Percentiles rank a stretch among this genome's conserved stretches.
Conservation (phyloP, 176 grass and related monocot species). For the Musa beccarii region DNA sequence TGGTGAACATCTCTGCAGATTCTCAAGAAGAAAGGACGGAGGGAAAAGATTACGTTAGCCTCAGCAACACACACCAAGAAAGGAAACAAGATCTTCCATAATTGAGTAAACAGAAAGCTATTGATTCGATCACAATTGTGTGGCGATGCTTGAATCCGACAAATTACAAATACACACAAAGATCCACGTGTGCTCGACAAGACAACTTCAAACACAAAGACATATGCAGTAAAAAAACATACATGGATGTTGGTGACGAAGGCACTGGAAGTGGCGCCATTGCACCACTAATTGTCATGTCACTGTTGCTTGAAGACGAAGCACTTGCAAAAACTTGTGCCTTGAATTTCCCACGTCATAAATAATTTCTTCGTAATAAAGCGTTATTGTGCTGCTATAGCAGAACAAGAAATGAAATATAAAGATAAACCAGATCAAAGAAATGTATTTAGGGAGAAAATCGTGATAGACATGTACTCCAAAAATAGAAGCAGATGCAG, state of each 20-base stretch:
- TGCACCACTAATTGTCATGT: neutral
- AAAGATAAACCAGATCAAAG: neutral
- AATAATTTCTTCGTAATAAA: too few relatives aligned
- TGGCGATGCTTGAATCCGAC: too few relatives aligned
- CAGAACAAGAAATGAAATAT: neutral
- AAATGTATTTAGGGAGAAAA: neutral
- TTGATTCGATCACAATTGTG: neutral
- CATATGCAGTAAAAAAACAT: constrained; percentile 1
- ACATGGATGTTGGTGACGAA: constrained; percentile 6
- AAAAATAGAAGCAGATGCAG: neutral
- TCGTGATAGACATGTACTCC: neutral
- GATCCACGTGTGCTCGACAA: neutral
- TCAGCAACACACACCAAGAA: neutral
- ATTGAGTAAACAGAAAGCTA: neutral
- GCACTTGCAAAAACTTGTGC: neutral
- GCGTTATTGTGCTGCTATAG: too few relatives aligned
- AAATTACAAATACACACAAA: too few relatives aligned
- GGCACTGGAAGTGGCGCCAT: neutral
- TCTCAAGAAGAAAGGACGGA: neutral
- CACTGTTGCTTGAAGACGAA: neutral
- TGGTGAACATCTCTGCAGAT: constrained; percentile 72
- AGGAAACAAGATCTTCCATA: neutral
- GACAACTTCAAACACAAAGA: constrained; percentile 11
- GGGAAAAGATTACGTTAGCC: neutral
- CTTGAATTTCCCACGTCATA: neutral